These are phyloP conservation scores for Ananas comosus DNA, from an alignment of 176 grass and related monocot species.

Conservation along the genomic window DNA sequence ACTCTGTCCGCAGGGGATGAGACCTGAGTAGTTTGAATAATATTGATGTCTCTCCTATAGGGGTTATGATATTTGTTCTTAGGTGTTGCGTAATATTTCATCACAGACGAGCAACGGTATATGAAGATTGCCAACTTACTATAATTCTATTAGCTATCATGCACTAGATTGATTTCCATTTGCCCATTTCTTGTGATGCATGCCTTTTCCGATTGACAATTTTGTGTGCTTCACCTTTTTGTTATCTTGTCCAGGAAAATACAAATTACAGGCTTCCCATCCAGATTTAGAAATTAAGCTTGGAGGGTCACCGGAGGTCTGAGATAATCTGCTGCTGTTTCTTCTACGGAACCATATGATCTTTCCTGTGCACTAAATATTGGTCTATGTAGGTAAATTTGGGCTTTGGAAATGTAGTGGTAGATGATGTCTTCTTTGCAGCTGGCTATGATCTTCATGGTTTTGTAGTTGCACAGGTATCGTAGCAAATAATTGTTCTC, in stretches of 20 bases:
- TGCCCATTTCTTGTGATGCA: neutral
- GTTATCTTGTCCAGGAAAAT: conserved; percentile 49
- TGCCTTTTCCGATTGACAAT: neutral
- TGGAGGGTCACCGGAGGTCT: conserved; percentile 69
- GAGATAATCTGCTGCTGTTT: conserved; percentile 18
- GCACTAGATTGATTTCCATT: neutral
- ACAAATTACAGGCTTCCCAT: conserved; percentile 72
- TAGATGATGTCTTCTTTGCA: conserved; percentile 82
- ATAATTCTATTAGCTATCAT: neutral
- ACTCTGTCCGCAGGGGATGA: neutral
- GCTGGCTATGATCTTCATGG: conserved; percentile 82
- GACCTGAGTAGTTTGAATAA: neutral
- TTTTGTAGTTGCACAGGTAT: conserved; percentile 87
- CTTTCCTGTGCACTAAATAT: conserved; percentile 22
- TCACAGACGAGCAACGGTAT: neutral
- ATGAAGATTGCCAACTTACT: neutral
- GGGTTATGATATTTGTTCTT: neutral
- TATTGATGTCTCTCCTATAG: neutral
- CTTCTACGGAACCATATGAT: conserved; percentile 7
- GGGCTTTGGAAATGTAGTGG: conserved; percentile 70
- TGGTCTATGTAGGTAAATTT: conserved; percentile 55
- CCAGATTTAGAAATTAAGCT: conserved; percentile 68
- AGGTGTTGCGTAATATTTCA: neutral
- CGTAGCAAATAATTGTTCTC: conserved; percentile 1
- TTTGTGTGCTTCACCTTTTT: neutral